Evolutionary conservation across 306 rosid species (phyloP).

Genomic region (Vigna mungo): DNA sequence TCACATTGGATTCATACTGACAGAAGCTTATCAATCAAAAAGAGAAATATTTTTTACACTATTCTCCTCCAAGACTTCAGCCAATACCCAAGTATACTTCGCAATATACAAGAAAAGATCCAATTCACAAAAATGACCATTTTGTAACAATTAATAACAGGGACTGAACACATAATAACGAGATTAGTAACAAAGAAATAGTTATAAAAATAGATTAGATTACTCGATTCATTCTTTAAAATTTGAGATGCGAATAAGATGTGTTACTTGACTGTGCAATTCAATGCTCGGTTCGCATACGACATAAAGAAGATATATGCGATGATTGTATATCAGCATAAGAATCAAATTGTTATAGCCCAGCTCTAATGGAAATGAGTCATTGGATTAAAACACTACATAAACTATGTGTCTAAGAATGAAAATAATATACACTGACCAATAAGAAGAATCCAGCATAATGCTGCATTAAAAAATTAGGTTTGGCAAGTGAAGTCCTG

Average conservation of each 20-base stretch:
- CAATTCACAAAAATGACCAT: background rate
- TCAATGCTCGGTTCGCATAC: no score
- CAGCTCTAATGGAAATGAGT: no score
- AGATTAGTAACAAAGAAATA: background rate
- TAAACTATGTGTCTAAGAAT: background rate
- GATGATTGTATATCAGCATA: no score
- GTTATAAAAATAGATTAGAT: background rate
- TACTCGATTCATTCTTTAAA: background rate
- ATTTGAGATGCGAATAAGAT: no score
- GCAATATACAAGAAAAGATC: background rate
- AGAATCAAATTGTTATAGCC: no score
- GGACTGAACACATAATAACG: background rate
- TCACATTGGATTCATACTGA: constrained; percentile 9
- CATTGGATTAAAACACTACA: no score
- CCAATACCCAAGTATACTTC: background rate
- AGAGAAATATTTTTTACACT: background rate
- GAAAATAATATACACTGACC: constrained; percentile 1
- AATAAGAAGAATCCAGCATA: background rate
- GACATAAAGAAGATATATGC: no score
- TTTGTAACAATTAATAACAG: background rate
- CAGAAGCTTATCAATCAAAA: background rate
- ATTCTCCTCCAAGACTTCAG: background rate
- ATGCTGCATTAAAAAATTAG: constrained; percentile 1
- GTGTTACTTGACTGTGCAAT: no score
- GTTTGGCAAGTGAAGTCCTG: background rate